Base-by-base conservation (phyloP, 2,329 filamentous ascomycete species). In the Phyllosticta citribraziliensis region DNA sequence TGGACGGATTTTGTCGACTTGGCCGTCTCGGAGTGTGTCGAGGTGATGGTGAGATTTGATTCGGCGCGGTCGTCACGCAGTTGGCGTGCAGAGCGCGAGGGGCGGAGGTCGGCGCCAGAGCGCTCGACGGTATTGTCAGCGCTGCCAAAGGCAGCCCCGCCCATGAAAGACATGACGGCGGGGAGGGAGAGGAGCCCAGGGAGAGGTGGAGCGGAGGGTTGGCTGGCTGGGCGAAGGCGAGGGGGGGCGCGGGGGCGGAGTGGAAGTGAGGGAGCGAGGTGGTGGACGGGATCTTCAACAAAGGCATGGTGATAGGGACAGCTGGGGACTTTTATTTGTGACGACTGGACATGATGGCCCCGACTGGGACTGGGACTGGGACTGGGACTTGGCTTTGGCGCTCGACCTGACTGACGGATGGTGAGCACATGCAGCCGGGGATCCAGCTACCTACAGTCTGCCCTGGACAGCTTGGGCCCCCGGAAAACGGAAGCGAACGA, bases 51-150 rank as follows among this genome's bases (percentile, higher is more conserved):
- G 40, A 47, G 17, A 47, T 47, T 55, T 57, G 24, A 52, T 54
- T 52, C 47, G 27, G 27, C 22, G 24, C 47, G 20, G 35, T 61
- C 52, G 63, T 65, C 20, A 67, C 68, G 59, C 53, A 14, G 50
- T 8, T 35, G 22, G 40, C 40, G 24, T 5, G 30, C 59, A n/a
- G 40, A n/a, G 54, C 10, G 50, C 9, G 9, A 12, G 52, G 52
- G 52, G 19, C 52, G 20, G 19, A 53, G 14, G 14, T 19, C 57
- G 25, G 24, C 59, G 20, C 59, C 59, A 25, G 27, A 9, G 27
- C 40, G 35, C 10, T 56, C 27, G n/a, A 27, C 55, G 47, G 59
- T 61, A 40, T 30, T n/a, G 20, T 61, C 59, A 20, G 30, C 33
- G 50, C 22, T 57, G 30, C 59, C 59, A 53, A 61, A 61, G 22